Conservation (phyloP, 352 stramenopile genomes). For the Phytophthora cactorum region DNA sequence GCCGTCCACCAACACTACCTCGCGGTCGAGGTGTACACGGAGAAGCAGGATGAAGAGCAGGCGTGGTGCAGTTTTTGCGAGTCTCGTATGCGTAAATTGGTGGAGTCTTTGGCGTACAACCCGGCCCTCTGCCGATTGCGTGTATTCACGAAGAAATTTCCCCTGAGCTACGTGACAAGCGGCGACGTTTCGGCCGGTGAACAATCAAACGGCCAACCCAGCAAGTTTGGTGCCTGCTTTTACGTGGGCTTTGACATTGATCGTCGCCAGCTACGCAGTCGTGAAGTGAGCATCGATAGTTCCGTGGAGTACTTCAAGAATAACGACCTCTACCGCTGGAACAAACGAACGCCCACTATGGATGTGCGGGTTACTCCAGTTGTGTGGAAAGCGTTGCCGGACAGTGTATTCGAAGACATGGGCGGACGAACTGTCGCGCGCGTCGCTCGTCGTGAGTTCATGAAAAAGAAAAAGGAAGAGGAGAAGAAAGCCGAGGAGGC, state of each 20-base stretch:
- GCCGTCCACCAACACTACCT: slow-evolving; percentile 91
- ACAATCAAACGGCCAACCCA: slow-evolving; percentile 34
- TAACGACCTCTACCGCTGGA: slow-evolving; percentile 90
- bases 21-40: slow-evolving; percentile 91
- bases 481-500: slow-evolving; percentile 66
- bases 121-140: slow-evolving; percentile 78
- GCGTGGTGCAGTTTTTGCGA: slow-evolving; percentile 96
- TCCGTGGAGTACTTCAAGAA: slow-evolving; percentile 91
- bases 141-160: slow-evolving; percentile 89
- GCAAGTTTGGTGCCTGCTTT: slow-evolving; percentile 82
- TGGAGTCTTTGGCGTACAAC: slow-evolving; percentile 88
- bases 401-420: slow-evolving; percentile 88
- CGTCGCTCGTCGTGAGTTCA: slow-evolving; percentile 67
- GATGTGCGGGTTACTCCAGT: slow-evolving; percentile 87
- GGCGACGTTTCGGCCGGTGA: slow-evolving; percentile 26
- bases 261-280: slow-evolving; percentile 71
- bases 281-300: slow-evolving; percentile 86
- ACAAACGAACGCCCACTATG: slow-evolving; percentile 88
- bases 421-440: slow-evolving; percentile 71
- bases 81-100: slow-evolving; percentile 92
- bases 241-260: slow-evolving; percentile 90
- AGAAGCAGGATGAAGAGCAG: slow-evolving; percentile 89
- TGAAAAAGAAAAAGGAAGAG: slow-evolving; percentile 90
- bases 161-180: slow-evolving; percentile 62
- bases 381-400: slow-evolving; percentile 86